These are phyloP conservation scores for Akanthomyces muscarius DNA, from an alignment of 2,329 filamentous ascomycete species.

Conservation along the genomic window DNA sequence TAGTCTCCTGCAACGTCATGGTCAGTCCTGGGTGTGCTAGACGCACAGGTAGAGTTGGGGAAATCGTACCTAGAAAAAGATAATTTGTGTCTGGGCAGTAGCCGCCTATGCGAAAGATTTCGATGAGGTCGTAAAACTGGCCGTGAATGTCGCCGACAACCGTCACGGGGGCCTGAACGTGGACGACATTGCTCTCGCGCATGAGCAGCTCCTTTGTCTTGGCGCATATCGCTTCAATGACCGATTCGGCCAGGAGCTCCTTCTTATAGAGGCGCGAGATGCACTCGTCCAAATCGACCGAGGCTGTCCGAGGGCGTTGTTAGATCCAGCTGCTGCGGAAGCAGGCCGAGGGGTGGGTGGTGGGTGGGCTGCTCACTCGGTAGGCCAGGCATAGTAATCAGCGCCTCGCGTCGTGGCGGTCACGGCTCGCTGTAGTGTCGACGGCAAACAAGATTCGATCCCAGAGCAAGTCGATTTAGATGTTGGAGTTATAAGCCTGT, in stretches of 20 bases:
- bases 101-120: slow-evolving; percentile 98
- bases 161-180: slow-evolving; percentile 91
- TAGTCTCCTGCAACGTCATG: slow-evolving; percentile 68
- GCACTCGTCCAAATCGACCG: slow-evolving; percentile 97
- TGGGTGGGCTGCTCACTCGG: slow-evolving; percentile 42
- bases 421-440: not conserved
- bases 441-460: not conserved
- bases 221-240: slow-evolving; percentile 98
- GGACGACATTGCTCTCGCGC: slow-evolving; percentile 99
- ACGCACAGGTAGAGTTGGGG: not conserved
- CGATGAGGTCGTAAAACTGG: slow-evolving; percentile 98
- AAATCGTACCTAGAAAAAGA: slow-evolving; percentile 85
- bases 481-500: not conserved
- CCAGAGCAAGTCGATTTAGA: not conserved
- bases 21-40: not conserved
- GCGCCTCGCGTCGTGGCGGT: not conserved
- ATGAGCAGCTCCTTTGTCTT: slow-evolving; percentile 98
- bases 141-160: slow-evolving; percentile 98
- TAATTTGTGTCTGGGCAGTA: slow-evolving; percentile 99
- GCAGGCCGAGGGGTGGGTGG: slow-evolving; percentile 2
- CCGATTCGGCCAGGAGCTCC: slow-evolving; percentile 92
- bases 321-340: not conserved
- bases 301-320: slow-evolving; percentile 52
- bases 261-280: slow-evolving; percentile 96
- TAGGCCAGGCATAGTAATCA: slow-evolving; percentile 50